phyloP scores from a whole-genome alignment of 2,329 filamentous ascomycete genomes.

The Aaosphaeria arxii region DNA sequence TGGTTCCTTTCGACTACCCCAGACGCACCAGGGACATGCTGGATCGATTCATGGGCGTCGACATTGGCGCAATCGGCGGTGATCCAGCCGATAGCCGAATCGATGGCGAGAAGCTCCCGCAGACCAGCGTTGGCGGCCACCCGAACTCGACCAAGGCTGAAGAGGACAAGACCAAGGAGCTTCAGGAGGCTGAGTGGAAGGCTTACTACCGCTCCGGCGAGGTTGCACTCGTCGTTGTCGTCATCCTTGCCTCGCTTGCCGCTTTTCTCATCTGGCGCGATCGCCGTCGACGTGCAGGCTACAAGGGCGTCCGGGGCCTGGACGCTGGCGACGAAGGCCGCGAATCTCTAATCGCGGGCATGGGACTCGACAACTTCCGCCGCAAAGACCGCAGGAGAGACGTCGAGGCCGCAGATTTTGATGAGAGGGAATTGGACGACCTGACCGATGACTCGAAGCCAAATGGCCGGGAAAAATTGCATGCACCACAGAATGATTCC shows the following conservation, averaged over 20 bases:
- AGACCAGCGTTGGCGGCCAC: slow-evolving; percentile 73
- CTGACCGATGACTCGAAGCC: slow-evolving; percentile 33
- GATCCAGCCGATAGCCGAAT: slow-evolving; percentile 73
- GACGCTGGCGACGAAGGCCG: slow-evolving; percentile 39
- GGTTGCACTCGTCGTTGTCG: slow-evolving; percentile 77
- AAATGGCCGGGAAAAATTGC: slow-evolving; percentile 20
- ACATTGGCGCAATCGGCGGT: slow-evolving; percentile 85
- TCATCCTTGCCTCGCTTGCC: slow-evolving; percentile 70
- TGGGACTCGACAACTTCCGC: slow-evolving; percentile 49
- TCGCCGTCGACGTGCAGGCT: slow-evolving; percentile 46
- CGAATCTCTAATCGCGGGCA: slow-evolving; percentile 43
- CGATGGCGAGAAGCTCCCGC: slow-evolving; percentile 78
- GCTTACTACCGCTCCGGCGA: slow-evolving; percentile 88
- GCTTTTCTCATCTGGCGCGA: slow-evolving; percentile 66
- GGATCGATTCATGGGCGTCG: slow-evolving; percentile 90
- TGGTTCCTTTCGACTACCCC: slow-evolving; percentile 95
- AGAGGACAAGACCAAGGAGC: slow-evolving; percentile 65
- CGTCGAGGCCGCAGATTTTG: slow-evolving; percentile 61
- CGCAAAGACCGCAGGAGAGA: slow-evolving; percentile 45
- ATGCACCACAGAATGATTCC: slow-evolving; percentile 32
- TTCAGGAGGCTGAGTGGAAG: slow-evolving; percentile 83
- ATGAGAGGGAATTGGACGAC: slow-evolving; percentile 60
- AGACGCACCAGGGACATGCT: slow-evolving; percentile 91
- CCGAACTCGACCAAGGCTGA: slow-evolving; percentile 66
- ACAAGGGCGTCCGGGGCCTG: slow-evolving; percentile 40